Percentiles rank a stretch among this genome's conserved stretches.
These are phyloP conservation scores for Podaxis rugospora DNA, from an alignment of 768 basidiomycete species.

Conservation along the genomic window DNA sequence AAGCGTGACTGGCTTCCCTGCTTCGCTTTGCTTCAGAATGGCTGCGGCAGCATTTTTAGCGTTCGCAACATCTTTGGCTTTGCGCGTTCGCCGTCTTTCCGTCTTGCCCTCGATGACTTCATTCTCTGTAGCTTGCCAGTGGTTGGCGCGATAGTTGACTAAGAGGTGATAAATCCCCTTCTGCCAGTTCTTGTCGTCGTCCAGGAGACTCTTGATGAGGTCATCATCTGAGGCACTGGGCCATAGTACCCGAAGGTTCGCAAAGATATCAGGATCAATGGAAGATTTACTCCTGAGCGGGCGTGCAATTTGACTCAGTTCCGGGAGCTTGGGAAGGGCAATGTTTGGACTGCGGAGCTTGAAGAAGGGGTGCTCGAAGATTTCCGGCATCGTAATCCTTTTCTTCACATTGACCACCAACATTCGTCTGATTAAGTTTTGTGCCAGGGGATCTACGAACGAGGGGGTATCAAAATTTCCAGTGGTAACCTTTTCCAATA, in stretches of 20 bases:
- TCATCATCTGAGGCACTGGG: slow-evolving; percentile 71
- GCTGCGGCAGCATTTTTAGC: neutral
- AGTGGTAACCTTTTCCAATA: slow-evolving; percentile 78
- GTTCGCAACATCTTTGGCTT: slow-evolving; percentile 18
- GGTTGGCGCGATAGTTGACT: slow-evolving; percentile 77
- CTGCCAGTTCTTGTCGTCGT: slow-evolving; percentile 79
- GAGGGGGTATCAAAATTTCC: slow-evolving; percentile 73
- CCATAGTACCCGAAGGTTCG: slow-evolving; percentile 92
- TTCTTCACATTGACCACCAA: slow-evolving; percentile 67
- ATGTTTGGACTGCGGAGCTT: slow-evolving; percentile 46
- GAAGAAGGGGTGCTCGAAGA: slow-evolving; percentile 79
- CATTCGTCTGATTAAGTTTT: slow-evolving; percentile 79
- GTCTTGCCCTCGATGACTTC: slow-evolving; percentile 29
- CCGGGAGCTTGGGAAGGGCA: slow-evolving; percentile 42
- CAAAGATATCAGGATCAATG: slow-evolving; percentile 87
- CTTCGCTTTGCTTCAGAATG: slow-evolving; percentile 32
- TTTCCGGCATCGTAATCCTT: slow-evolving; percentile 81
- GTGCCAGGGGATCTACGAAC: slow-evolving; percentile 63
- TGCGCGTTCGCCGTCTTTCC: slow-evolving; percentile 31
- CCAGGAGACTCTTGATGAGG: slow-evolving; percentile 64
- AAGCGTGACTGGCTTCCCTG: slow-evolving; percentile 59
- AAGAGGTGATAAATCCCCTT: slow-evolving; percentile 94
- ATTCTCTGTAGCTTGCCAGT: slow-evolving; percentile 55
- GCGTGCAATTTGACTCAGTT: slow-evolving; percentile 62
- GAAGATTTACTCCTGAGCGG: slow-evolving; percentile 59